phyloP scores from a whole-genome alignment of 2,329 filamentous ascomycete genomes.

The Cladophialophora carrionii region DNA sequence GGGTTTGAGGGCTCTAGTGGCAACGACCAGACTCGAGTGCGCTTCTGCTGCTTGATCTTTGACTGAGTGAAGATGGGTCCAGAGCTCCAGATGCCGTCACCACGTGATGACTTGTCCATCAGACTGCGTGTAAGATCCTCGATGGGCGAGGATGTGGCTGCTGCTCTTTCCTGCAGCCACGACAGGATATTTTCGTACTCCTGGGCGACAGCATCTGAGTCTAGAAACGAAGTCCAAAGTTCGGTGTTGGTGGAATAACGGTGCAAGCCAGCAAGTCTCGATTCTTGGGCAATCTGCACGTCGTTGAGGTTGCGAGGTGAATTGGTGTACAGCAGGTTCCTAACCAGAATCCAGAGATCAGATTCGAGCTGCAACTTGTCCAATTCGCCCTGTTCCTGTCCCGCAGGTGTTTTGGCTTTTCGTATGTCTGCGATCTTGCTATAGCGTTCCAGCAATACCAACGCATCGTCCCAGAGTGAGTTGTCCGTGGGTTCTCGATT shows the following conservation, averaged over 20 bases:
- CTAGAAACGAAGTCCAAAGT: slow-evolving; percentile 74
- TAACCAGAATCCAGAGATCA: slow-evolving; percentile 70
- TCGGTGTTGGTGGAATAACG: slow-evolving; percentile 64
- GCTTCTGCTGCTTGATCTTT: slow-evolving; percentile 87
- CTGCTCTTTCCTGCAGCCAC: slow-evolving; percentile 77
- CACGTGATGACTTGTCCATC: slow-evolving; percentile 74
- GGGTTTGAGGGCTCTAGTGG: slow-evolving; percentile 66
- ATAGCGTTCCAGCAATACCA: slow-evolving; percentile 69
- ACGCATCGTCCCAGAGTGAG: slow-evolving; percentile 61
- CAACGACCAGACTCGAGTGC: slow-evolving; percentile 68
- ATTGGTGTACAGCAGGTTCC: slow-evolving; percentile 73
- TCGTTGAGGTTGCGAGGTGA: slow-evolving; percentile 58
- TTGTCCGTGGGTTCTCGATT: slow-evolving; percentile 45
- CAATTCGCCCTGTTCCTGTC: slow-evolving; percentile 49
- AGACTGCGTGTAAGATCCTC: slow-evolving; percentile 75
- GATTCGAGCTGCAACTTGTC: slow-evolving; percentile 77
- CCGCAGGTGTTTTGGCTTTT: slow-evolving; percentile 38
- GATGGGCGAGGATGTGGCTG: slow-evolving; percentile 68
- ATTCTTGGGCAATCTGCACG: slow-evolving; percentile 46
- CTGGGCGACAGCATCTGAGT: slow-evolving; percentile 70
- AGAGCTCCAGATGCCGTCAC: slow-evolving; percentile 75
- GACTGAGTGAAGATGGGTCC: slow-evolving; percentile 92
- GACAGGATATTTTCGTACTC: slow-evolving; percentile 80
- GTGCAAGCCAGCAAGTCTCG: slow-evolving; percentile 51
- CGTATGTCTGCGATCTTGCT: slow-evolving; percentile 57